These are phyloP conservation scores for Wickerhamiella sorbophila DNA, from an alignment of 805 yeast genomes.

Conservation along the genomic window DNA sequence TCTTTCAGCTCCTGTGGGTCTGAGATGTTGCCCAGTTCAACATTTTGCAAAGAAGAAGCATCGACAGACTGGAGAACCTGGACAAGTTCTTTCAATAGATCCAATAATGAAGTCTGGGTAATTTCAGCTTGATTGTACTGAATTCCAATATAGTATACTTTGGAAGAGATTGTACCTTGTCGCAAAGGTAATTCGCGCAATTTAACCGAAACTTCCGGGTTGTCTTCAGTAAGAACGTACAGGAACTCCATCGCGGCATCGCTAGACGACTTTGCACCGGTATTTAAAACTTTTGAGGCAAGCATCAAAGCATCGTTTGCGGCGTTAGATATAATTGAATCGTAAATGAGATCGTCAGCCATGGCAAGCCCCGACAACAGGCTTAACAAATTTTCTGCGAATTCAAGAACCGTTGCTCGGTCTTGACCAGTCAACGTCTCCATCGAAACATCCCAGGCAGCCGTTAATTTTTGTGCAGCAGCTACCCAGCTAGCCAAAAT, in stretches of 20 bases:
- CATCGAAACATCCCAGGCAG: slow-evolving; percentile 28
- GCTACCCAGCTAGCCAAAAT: slow-evolving; percentile 50
- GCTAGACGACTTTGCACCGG: slow-evolving; percentile 4
- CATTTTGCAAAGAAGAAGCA: neutral
- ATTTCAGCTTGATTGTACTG: slow-evolving; percentile 17
- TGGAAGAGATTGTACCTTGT: slow-evolving; percentile 6
- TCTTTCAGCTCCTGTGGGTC: slow-evolving; percentile 14
- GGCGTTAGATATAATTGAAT: slow-evolving; percentile 23
- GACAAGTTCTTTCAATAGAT: slow-evolving; percentile 7
- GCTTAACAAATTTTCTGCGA: slow-evolving; percentile 58
- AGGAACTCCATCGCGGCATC: slow-evolving; percentile 21
- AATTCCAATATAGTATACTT: slow-evolving; percentile 20
- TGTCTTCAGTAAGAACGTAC: slow-evolving; percentile 23
- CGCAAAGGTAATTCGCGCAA: neutral
- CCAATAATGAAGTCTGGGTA: slow-evolving; percentile 7
- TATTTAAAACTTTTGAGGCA: neutral
- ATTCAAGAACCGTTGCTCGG: slow-evolving; percentile 35
- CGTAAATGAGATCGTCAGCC: slow-evolving; percentile 48
- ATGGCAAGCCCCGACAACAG: slow-evolving; percentile 52
- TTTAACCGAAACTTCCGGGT: slow-evolving; percentile 9
- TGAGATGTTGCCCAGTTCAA: neutral
- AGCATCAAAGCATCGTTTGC: slow-evolving; percentile 13
- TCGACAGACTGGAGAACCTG: slow-evolving; percentile 2
- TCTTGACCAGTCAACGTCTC: slow-evolving; percentile 4
- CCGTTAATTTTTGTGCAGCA: slow-evolving; percentile 32